Conservation (phyloP, 192 early-diverging fungal species). For the Coemansia aciculifera region DNA sequence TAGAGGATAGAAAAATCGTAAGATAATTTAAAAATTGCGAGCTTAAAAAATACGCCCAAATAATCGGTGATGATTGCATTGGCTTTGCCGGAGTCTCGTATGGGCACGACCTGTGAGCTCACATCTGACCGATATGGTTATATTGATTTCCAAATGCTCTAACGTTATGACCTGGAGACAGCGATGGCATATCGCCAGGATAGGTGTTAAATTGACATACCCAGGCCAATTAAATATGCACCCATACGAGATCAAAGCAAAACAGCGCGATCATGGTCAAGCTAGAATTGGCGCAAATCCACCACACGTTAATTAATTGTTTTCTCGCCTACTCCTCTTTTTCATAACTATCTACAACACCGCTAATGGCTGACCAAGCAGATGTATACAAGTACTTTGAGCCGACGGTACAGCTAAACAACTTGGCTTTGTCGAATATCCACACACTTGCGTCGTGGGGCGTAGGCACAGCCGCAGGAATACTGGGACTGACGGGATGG, state of each 20-base stretch:
- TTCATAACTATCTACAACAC: background rate
- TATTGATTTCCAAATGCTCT: background rate
- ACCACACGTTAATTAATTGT: background rate
- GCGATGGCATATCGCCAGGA: background rate
- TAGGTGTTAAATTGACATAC: background rate
- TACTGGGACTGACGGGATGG: constrained; percentile 81
- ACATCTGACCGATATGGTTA: background rate
- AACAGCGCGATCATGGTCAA: background rate
- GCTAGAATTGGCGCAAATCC: background rate
- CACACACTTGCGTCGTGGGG: constrained; percentile 55
- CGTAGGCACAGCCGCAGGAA: constrained; percentile 83
- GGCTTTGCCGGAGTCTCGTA: background rate
- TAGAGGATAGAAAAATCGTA: background rate
- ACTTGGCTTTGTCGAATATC: constrained; percentile 49
- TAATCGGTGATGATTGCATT: background rate
- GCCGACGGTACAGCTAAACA: constrained; percentile 54
- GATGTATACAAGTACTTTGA: constrained; percentile 57
- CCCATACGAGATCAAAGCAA: background rate
- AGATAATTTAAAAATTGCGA: background rate
- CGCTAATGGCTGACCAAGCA: constrained; percentile 30
- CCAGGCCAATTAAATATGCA: background rate
- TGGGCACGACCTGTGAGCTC: background rate
- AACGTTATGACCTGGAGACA: background rate
- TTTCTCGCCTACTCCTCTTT: background rate
- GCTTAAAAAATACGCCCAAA: background rate